Conservation (phyloP, 257 asterid genomes). For the Voacanga thouarsii region DNA sequence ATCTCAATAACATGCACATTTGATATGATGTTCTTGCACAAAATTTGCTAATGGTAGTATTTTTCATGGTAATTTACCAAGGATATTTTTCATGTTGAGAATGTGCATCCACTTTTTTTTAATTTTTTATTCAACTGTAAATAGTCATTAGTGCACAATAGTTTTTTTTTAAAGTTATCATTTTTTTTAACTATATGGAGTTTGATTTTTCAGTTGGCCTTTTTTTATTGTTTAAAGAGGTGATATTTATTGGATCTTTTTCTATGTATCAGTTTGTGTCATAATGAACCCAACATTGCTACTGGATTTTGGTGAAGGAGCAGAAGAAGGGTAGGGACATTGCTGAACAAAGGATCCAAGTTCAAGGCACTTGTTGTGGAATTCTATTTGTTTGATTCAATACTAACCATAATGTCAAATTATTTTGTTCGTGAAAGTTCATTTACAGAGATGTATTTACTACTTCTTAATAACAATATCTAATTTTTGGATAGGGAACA, state of each 20-base stretch:
- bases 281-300: slow-evolving; percentile 90
- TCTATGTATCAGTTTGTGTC: slow-evolving; percentile 63
- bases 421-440: not conserved
- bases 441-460: not conserved
- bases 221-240: not conserved
- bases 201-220: not conserved
- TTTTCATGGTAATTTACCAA: too few relatives aligned
- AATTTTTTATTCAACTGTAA: too few relatives aligned
- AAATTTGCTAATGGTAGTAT: too few relatives aligned
- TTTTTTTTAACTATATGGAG: not conserved
- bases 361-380: slow-evolving; percentile 63
- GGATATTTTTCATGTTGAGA: not conserved
- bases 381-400: slow-evolving; percentile 17
- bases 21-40: too few relatives aligned
- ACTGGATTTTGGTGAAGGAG: slow-evolving; percentile 93
- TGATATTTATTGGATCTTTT: slow-evolving; percentile 23
- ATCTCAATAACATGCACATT: too few relatives aligned
- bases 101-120: not conserved
- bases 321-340: slow-evolving; percentile 61
- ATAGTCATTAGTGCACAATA: too few relatives aligned
- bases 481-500: not conserved
- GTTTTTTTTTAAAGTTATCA: not conserved
- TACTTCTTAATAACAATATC: not conserved
- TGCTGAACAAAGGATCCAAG: slow-evolving; percentile 90
- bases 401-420: not conserved